A percentile compares a stretch with the other conserved stretches of the same genome.
Conservation (phyloP, 179 eudicot genomes). For the Carnegiea gigantea region DNA sequence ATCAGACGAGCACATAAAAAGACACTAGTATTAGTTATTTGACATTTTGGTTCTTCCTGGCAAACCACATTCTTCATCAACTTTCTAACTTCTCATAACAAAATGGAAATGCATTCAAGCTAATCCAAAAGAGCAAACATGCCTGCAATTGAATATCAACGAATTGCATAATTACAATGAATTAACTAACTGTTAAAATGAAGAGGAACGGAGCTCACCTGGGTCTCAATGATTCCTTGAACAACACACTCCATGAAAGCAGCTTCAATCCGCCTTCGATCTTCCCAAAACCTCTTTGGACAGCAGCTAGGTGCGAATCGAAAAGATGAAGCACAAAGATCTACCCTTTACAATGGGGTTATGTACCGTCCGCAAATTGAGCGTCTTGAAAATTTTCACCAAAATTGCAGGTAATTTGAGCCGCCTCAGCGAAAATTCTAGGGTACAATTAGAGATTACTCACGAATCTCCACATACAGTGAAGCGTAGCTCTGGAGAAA, state of each 20-base stretch:
- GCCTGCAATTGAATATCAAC: too few relatives aligned
- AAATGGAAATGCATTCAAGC: not conserved
- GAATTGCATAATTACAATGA: not conserved
- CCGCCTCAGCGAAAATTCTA: too few relatives aligned
- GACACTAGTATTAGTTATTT: not conserved
- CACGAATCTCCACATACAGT: too few relatives aligned
- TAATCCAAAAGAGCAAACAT: not conserved
- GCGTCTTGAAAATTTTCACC: too few relatives aligned
- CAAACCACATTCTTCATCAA: not conserved
- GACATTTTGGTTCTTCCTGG: not conserved
- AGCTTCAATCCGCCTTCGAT: not conserved
- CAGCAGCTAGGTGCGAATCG: too few relatives aligned
- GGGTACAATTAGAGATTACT: too few relatives aligned
- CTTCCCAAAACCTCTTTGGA: not conserved
- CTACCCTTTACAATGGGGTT: too few relatives aligned
- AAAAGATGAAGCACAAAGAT: too few relatives aligned
- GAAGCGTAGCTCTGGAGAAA: too few relatives aligned
- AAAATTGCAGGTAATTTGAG: too few relatives aligned
- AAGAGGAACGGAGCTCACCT: slow-evolving; percentile 24
- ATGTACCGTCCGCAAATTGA: too few relatives aligned
- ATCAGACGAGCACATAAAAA: too few relatives aligned
- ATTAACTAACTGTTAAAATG: not conserved
- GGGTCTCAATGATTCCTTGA: slow-evolving; percentile 50
- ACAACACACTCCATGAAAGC: slow-evolving; percentile 48
- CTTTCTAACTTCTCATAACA: not conserved